Base-by-base conservation (phyloP, 2,329 filamentous ascomycete genomes). In the Neobulgaria alba region DNA sequence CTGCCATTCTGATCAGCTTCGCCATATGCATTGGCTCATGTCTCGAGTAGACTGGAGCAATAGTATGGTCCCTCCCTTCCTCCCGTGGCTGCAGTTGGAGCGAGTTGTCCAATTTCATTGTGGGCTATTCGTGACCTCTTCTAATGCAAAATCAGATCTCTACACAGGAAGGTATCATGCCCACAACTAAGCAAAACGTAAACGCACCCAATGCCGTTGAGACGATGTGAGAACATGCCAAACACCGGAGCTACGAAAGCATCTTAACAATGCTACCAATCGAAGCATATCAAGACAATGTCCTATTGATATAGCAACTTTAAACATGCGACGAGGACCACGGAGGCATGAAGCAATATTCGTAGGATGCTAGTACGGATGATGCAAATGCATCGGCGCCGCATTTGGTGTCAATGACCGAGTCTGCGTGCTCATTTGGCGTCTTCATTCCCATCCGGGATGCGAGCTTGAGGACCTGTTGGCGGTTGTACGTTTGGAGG, bases 361-460 rank as follows among this genome's bases (percentile, higher is more conserved):
- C 39, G 36, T 43, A 31, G 47, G 39, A 47, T 48, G 41, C 46
- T 52, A 43, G 49, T 47, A 44, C 40, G 42, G 38, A 32, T 54
- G 54, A 56, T 58, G 54, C 54, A 39, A 37, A 47, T 38, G 54
- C 56, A 58, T 57, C 56, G 54, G 47, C 49, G 55, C 55, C 44
- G 49, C 41, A 43, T 42, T 15, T 41, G 38, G 23, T 32, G 21
- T 38, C n/a, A 14, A 38, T 29, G n/a, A 19, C 16, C n/a, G 36
- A 45, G 17, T 38, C 35, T 26, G 37, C 36, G 33, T 12, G 5
- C 43, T 67, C 67, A 71, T 68, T 71, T 71, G 29, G 62, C 58
- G 50, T 71, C 68, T 38, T 71, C 68, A 23, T 60, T 55, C 31
- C 58, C 56, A 48, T 69, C 67, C 14, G 62, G 54, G 5, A 63